A percentile compares a stretch with the other conserved stretches of the same genome.
These are phyloP conservation scores for Colletotrichum sp. DNA, from an alignment of 2,329 filamentous ascomycete species.

Conservation along the genomic window DNA sequence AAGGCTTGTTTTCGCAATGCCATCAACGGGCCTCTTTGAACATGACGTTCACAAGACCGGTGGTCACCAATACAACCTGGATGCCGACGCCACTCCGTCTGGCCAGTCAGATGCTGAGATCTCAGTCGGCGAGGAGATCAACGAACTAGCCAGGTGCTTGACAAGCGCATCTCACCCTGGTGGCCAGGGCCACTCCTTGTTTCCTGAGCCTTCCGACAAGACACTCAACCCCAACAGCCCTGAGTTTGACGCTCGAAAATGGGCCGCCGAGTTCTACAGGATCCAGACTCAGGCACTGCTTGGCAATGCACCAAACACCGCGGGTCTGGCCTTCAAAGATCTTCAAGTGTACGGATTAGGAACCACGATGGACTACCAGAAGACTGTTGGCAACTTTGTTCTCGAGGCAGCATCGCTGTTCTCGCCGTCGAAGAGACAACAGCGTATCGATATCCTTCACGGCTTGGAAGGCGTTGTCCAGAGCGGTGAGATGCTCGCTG, in stretches of 20 bases:
- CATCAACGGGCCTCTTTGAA: not conserved
- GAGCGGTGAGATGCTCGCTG: slow-evolving; percentile 61
- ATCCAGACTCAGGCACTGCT: slow-evolving; percentile 25
- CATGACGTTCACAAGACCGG: not conserved
- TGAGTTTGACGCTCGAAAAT: slow-evolving; percentile 45
- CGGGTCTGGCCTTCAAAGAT: slow-evolving; percentile 42
- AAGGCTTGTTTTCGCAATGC: not conserved
- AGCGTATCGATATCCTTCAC: slow-evolving; percentile 51
- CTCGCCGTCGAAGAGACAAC: slow-evolving; percentile 25
- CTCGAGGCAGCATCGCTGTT: slow-evolving; percentile 28
- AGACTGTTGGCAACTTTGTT: slow-evolving; percentile 43
- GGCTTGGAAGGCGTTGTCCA: slow-evolving; percentile 56
- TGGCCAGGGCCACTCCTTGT: slow-evolving; percentile 22
- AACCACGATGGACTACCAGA: slow-evolving; percentile 45
- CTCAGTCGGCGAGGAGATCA: slow-evolving; percentile 20
- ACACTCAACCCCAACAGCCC: slow-evolving; percentile 42
- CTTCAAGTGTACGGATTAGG: slow-evolving; percentile 47
- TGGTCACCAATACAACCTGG: no score
- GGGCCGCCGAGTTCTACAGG: slow-evolving; percentile 44
- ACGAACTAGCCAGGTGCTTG: slow-evolving; percentile 30
- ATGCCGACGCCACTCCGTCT: not conserved
- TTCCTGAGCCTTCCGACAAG: slow-evolving; percentile 26
- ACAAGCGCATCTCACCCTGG: slow-evolving; percentile 27
- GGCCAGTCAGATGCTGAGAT: not conserved
- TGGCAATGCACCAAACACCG: slow-evolving; percentile 31